Evolutionary conservation across 139 green algal species (phyloP), one percentile per base, ranked within the genome.

Genomic region (Chlorella sorokiniana): DNA sequence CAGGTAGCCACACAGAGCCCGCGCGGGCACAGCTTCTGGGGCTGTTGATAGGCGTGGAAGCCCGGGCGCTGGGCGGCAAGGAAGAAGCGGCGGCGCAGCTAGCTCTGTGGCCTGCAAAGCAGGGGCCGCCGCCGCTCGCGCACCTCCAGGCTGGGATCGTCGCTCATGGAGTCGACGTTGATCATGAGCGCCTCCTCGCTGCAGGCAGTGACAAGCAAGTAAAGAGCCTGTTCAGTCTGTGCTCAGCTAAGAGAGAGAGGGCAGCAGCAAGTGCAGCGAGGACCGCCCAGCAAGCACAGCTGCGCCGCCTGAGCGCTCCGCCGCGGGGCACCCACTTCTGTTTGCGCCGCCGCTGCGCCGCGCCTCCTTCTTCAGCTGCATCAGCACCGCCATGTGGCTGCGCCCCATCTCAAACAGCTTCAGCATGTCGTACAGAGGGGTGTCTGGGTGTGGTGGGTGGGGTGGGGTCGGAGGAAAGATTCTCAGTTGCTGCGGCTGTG

Each of bases 351-450:
- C 69, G 68, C 69, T 48, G 41, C 68, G 42, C 37, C 1, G 79
- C n/a, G n/a, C 81, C 51, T 71, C 74, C 11, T 37, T 48, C 33
- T 63, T 79, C 14, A 90, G 90, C 81, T 85, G 64, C 35, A 87
- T 91, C 61, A 98, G 91, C 71, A 97, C 76, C 33, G 92, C 95
- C 93, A 98, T 97, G 89, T 98, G 95, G 67, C 82, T 93, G 48
- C 92, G 88, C 65, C 95, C 95, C 3, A 92, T 95, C 85, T 97
- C 88, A 86, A 98, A 98, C 25, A 98, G 90, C 85, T 92, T 91
- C 35, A 98, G 87, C 87, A 98, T 92, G 90, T 98, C 95, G 81
- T 97, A 98, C 86, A 96, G 91, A 2, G 84, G 75, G 22, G 85
- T 92, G 54, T 91, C 88, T 45, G 69, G 40, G 38, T 25, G 69